Evolutionary conservation across 441 rosid genomes (phyloP), one percentile per base, ranked within the genome.

Genomic region (Biscutella laevigata): DNA sequence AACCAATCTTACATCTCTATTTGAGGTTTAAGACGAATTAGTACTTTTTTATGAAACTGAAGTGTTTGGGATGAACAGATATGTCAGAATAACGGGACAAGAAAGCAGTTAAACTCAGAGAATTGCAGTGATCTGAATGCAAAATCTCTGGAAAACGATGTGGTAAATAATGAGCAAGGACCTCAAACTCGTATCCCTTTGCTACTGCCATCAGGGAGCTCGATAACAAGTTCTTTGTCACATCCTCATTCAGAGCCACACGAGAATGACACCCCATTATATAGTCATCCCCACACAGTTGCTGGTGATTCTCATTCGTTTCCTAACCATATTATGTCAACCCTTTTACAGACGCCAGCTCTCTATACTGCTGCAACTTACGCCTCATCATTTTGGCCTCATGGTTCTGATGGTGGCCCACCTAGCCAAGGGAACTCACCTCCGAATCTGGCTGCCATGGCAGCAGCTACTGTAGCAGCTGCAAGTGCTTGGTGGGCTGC

Each of bases 401-500:
- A 43, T 4, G 20, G 21, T 3, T 26, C 30, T 40, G 28, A 47
- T 43, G 59, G 34, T 27, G 21, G 45, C 51, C 59, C 63, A 45
- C 53, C 75, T 21, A 48, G 63, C 49, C 84, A 64, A 50, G 60
- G 62, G 54, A 73, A 65, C 69, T 64, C 78, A 52, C 61, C 74
- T 59, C 83, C 94, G 20, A 68, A 77, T 69, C 65, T 77, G 79
- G 80, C 85, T 42, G 82, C 85, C 38, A 67, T 88, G 66, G 96
- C 81, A 46, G 88, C 82, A 59, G 85, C 96, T 37, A 88, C 94
- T 32, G 82, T 88, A 36, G 88, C 91, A 28, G 96, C 96, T 55
- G 96, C 94, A 64, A 76, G 83, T 59, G 91, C 94, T 15, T 84
- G 91, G 94, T 84, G 96, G 96, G 83, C 88, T 11, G 86, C 96